Evolutionary conservation across 2,329 filamentous ascomycete species (phyloP).

Genomic region (Monilinia vaccinii-corymbosi): DNA sequence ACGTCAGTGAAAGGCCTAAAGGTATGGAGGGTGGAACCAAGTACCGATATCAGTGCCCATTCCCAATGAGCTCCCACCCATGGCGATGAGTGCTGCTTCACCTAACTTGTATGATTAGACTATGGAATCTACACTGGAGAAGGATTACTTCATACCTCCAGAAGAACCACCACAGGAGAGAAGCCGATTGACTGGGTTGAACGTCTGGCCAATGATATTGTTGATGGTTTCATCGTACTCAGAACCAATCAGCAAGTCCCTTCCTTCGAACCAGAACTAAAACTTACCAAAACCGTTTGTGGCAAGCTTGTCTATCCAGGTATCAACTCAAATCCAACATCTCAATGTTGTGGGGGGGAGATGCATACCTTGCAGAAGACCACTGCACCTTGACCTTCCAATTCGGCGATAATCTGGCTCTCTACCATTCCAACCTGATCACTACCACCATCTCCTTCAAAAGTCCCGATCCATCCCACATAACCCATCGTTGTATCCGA

Average conservation of each 20-base stretch:
- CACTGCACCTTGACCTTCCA: slow-evolving; percentile 31
- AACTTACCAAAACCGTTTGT: slow-evolving; percentile 26
- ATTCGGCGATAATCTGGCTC: slow-evolving; percentile 33
- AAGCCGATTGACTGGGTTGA: slow-evolving; percentile 49
- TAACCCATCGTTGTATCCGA: slow-evolving; percentile 43
- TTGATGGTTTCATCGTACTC: slow-evolving; percentile 32
- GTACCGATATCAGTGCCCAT: slow-evolving; percentile 24
- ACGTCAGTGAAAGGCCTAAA: neutral
- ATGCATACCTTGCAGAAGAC: slow-evolving; percentile 26
- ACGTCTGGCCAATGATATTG: slow-evolving; percentile 32
- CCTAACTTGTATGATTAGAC: slow-evolving; percentile 7
- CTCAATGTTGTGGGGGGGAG: neutral
- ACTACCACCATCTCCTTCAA: slow-evolving; percentile 41
- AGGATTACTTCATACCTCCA: slow-evolving; percentile 34
- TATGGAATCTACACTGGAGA: neutral
- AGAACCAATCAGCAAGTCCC: neutral
- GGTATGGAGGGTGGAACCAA: neutral
- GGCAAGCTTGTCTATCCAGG: slow-evolving; percentile 29
- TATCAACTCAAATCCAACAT: neutral
- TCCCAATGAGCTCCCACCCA: slow-evolving; percentile 20
- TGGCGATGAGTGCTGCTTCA: slow-evolving; percentile 21
- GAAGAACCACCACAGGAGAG: slow-evolving; percentile 52
- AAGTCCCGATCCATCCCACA: slow-evolving; percentile 39
- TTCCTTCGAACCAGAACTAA: too few relatives aligned
- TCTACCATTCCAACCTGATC: slow-evolving; percentile 40